Evolutionary conservation across 202 grass and related monocot genomes (phyloP).

Genomic region (Zoysia matrella): DNA sequence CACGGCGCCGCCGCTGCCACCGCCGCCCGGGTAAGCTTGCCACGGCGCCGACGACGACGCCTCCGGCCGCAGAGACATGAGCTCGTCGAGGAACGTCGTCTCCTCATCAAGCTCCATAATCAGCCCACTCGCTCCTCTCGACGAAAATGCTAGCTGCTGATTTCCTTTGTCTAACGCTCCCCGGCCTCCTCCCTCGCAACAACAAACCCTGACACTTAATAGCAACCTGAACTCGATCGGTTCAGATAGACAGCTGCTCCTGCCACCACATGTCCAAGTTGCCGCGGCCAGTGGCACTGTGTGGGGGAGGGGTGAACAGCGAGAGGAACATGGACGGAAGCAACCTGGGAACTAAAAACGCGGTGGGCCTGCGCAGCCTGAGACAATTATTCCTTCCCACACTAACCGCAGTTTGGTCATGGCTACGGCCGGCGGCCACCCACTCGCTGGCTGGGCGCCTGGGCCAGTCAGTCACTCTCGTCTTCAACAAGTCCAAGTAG

Average conservation of each 20-base stretch:
- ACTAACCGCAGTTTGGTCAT: neutral
- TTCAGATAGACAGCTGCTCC: neutral
- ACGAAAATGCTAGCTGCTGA: neutral
- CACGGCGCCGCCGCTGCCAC: neutral
- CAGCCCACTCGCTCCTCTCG: neutral
- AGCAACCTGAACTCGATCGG: neutral
- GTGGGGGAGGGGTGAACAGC: neutral
- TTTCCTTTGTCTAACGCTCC: neutral
- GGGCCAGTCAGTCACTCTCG: neutral
- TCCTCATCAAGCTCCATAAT: constrained; percentile 88
- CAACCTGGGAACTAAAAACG: constrained; percentile 41
- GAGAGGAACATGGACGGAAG: constrained; percentile 22
- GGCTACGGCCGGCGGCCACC: neutral
- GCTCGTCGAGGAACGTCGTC: constrained; percentile 74
- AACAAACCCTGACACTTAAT: constrained; percentile 52
- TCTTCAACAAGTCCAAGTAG: neutral
- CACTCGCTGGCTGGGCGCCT: neutral
- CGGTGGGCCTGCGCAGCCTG: constrained; percentile 13
- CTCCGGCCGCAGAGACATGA: constrained; percentile 64
- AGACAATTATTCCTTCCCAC: constrained; percentile 63
- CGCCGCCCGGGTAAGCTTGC: constrained; percentile 35
- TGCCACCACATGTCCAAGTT: constrained; percentile 44
- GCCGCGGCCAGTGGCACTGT: constrained; percentile 20
- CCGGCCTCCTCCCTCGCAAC: neutral
- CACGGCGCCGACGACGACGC: constrained; percentile 10